These are phyloP conservation scores for Debaryomyces castellii DNA, from an alignment of 805 yeast species.

Conservation along the genomic window DNA sequence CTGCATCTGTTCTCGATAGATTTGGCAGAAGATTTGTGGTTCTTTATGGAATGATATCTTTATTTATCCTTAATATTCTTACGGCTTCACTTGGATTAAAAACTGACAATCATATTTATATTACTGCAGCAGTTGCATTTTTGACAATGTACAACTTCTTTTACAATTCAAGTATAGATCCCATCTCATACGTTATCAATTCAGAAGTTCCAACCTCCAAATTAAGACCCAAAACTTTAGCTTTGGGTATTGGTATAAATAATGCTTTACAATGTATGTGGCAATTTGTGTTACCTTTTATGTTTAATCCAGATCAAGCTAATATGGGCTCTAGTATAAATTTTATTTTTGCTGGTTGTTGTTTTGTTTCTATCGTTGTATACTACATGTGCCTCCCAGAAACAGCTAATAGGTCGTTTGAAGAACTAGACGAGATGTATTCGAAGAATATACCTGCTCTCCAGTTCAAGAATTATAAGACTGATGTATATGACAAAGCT, in stretches of 20 bases:
- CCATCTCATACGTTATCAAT: constrained; percentile 33
- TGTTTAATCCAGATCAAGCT: constrained; percentile 45
- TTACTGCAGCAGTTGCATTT: constrained; percentile 21
- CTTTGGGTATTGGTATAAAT: constrained; percentile 13
- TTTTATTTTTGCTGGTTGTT: constrained; percentile 41
- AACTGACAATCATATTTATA: constrained; percentile 15
- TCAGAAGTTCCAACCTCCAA: constrained; percentile 35
- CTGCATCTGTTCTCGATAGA: constrained; percentile 24
- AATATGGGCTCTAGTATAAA: constrained; percentile 47
- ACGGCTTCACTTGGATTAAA: constrained; percentile 25
- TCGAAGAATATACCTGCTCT: constrained; percentile 17
- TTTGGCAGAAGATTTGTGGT: constrained; percentile 29
- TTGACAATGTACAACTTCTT: constrained; percentile 20
- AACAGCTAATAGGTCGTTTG: constrained; percentile 6
- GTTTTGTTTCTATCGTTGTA: constrained; percentile 16
- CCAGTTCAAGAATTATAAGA: constrained; percentile 8
- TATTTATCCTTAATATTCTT: constrained; percentile 19
- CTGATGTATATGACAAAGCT: no score
- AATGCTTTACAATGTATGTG: constrained; percentile 26
- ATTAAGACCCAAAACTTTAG: constrained; percentile 36
- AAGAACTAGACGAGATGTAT: constrained; percentile 27
- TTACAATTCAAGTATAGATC: constrained; percentile 35
- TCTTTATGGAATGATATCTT: constrained; percentile 21
- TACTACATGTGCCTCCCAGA: constrained; percentile 6
- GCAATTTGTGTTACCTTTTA: constrained; percentile 40